Evolutionary conservation across 805 yeast genomes (phyloP).

Genomic region (Ogataea salicorniae): DNA sequence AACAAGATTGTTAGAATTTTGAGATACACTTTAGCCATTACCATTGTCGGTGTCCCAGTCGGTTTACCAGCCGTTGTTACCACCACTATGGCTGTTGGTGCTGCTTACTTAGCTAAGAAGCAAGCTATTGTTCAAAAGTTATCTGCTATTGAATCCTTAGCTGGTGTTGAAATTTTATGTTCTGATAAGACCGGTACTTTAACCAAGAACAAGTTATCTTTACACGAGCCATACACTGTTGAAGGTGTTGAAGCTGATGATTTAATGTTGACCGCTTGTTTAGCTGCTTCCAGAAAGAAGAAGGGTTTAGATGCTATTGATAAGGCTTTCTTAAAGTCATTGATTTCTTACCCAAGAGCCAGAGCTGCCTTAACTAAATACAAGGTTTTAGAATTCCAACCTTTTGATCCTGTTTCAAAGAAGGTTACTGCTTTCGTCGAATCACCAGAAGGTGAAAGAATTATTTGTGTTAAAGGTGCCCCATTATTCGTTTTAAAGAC

Average conservation of each 20-base stretch:
- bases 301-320: slow-evolving; percentile 98
- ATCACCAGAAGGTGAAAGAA: slow-evolving; percentile 94
- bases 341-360: slow-evolving; percentile 85
- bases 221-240: slow-evolving; percentile 96
- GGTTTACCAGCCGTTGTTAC: slow-evolving; percentile 98
- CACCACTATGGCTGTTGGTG: slow-evolving; percentile 99
- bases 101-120: slow-evolving; percentile 95
- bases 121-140: slow-evolving; percentile 96
- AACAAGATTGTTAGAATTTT: slow-evolving; percentile 79
- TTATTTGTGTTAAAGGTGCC: slow-evolving; percentile 96
- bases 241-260: slow-evolving; percentile 96
- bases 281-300: slow-evolving; percentile 97
- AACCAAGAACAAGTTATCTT: slow-evolving; percentile 93
- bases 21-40: slow-evolving; percentile 90
- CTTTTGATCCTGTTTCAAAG: slow-evolving; percentile 97
- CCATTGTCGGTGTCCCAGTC: slow-evolving; percentile 97
- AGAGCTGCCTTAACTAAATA: slow-evolving; percentile 88
- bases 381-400: slow-evolving; percentile 93
- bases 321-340: slow-evolving; percentile 91
- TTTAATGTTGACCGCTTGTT: slow-evolving; percentile 94
- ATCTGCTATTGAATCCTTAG: slow-evolving; percentile 94
- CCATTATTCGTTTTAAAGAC: slow-evolving; percentile 95
- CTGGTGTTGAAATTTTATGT: slow-evolving; percentile 97
- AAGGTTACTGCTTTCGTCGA: slow-evolving; percentile 93
- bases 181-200: slow-evolving; percentile 98